phyloP scores from a whole-genome alignment of 1,139 yeast species.

The Yamadazyma oceani region DNA sequence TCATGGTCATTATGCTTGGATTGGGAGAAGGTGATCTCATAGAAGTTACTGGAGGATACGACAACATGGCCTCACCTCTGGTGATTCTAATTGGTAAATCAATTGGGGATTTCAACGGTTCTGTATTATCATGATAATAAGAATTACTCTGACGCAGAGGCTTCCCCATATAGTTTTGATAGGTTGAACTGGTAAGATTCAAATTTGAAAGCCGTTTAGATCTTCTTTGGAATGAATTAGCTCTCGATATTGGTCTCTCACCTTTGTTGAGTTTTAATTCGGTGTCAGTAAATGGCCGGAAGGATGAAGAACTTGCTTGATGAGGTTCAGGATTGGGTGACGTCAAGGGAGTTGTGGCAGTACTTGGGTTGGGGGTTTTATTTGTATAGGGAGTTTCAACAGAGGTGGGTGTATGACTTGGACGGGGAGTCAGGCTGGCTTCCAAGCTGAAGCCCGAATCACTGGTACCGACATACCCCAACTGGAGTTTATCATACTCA shows the following conservation, averaged over 20 bases:
- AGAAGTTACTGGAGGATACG: slow-evolving; percentile 6
- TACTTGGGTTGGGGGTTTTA: too few relatives aligned
- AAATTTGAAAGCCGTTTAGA: background rate
- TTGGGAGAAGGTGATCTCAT: slow-evolving; percentile 22
- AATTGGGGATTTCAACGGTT: slow-evolving; percentile 3
- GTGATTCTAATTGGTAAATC: slow-evolving; percentile 9
- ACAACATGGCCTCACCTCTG: slow-evolving; percentile 11
- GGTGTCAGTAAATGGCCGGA: too few relatives aligned
- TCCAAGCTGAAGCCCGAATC: too few relatives aligned
- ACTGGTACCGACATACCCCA: slow-evolving; percentile 1
- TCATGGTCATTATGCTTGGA: slow-evolving; percentile 20
- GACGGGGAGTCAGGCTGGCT: too few relatives aligned
- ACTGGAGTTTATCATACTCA: slow-evolving; percentile 10
- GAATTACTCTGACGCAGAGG: too few relatives aligned
- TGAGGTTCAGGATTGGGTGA: too few relatives aligned
- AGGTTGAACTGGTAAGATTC: background rate
- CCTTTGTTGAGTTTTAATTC: too few relatives aligned
- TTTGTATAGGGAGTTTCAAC: too few relatives aligned
- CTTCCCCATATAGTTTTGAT: background rate
- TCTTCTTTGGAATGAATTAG: background rate
- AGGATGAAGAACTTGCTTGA: too few relatives aligned
- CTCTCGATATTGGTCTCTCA: background rate
- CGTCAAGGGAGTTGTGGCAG: too few relatives aligned
- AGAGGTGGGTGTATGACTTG: too few relatives aligned
- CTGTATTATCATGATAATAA: too few relatives aligned